Percentiles rank a stretch among this genome's conserved stretches.
These are phyloP conservation scores for Symbiodinium natans DNA, from an alignment of 73 alveolate species.

Conservation along the genomic window DNA sequence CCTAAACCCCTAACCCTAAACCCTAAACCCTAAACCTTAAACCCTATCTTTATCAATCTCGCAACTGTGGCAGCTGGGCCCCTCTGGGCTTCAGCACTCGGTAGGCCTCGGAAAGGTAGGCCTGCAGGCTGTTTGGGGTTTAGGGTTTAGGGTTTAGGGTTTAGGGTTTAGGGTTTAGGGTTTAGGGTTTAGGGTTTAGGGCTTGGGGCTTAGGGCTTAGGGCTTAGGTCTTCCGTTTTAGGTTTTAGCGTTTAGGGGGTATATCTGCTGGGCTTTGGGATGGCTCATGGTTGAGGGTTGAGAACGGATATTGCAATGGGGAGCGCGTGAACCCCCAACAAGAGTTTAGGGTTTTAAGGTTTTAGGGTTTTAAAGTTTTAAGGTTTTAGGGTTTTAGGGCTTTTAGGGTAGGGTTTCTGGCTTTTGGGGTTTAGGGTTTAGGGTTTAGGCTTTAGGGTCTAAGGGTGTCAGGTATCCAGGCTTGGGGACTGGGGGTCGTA, in stretches of 20 bases:
- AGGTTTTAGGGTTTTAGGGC: too few species aligned
- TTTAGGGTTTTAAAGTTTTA: too few species aligned
- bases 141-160: not conserved
- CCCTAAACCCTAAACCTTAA: not conserved
- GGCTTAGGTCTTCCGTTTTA: not conserved
- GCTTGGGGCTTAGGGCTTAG: not conserved
- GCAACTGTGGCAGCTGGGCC: not conserved
- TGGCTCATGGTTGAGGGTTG: not conserved
- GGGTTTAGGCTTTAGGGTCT: too few species aligned
- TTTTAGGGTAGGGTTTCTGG: too few species aligned
- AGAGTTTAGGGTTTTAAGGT: not conserved
- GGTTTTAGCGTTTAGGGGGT: not conserved
- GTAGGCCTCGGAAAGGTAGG: conserved; percentile 40
- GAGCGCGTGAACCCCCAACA: too few species aligned
- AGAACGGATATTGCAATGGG: too few species aligned
- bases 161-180: not conserved
- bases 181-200: not conserved
- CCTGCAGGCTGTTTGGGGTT: not conserved
- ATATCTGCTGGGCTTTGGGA: not conserved
- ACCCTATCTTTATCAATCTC: not conserved
- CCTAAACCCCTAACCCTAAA: not conserved
- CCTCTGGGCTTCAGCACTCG: conserved; percentile 75
- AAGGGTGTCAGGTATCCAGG: too few species aligned
- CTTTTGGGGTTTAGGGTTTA: too few species aligned
- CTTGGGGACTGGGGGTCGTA: too few species aligned